Base-by-base conservation (phyloP, 768 basidiomycete genomes). In the Mycena venus region DNA sequence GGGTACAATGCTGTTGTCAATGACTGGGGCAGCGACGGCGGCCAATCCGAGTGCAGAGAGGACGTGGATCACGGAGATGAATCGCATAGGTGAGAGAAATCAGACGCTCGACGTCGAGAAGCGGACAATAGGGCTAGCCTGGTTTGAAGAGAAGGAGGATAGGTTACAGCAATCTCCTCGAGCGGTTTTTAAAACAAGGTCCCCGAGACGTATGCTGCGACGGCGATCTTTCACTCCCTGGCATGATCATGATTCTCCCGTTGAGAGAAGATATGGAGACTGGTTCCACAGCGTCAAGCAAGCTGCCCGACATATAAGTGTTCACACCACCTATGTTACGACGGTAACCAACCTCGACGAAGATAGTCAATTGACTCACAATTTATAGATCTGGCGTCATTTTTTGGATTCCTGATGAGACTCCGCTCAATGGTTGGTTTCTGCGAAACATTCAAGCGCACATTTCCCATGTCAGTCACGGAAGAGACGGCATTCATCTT, bases 21-120 rank as follows among this genome's bases (percentile, higher is more conserved):
- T n/a, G 25, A 67, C 27, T 1, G 70, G 70, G 1, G 53, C 70
- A 27, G 70, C 53, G 23, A 31, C 31, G 21, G 53, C 29, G 14
- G 70, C 70, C 27, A 71, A 21, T 11, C 47, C 62, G n/a, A 63
- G 4, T 4, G 70, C 61, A 19, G 47, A 32, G 21, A 63, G 38
- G 25, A 64, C 40, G 59, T 64, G 53, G 61, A 64, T 31, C 31
- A 64, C 53, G 6, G 70, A 56, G 15, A 71, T 53, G 49, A 71
- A 55, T 29, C 62, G 70, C 70, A 71, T 71, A 5, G 62, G 65
- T 38, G 51, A 25, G 25, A 17, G 15, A 56, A 40, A 14, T 31
- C 31, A 15, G 59, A 69, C 68, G 68, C 44, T 47, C 68, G n/a
- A 36, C 67, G 67, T 44, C 36, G 36, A 34, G 42, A 42, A 3